Conservation (phyloP, 192 early-diverging fungal species). For the Linnemannia elongata region DNA sequence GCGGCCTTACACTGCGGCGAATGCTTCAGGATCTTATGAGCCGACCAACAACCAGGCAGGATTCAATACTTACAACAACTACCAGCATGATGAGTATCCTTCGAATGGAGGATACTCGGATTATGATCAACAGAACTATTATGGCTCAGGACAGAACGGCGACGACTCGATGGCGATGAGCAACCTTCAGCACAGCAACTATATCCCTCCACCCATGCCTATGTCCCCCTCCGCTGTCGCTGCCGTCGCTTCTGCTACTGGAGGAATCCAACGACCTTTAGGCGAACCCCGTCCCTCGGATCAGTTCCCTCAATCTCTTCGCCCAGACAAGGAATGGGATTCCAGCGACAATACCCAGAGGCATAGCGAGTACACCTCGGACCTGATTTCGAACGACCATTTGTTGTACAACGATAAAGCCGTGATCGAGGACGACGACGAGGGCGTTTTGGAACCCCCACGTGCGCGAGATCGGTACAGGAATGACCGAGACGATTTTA, state of each 20-base stretch:
- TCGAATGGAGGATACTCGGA: not conserved
- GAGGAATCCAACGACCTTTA: not conserved
- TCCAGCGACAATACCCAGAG: not conserved
- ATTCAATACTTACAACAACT: constrained; percentile 38
- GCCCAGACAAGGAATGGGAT: constrained; percentile 29
- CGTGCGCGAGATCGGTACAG: constrained; percentile 32
- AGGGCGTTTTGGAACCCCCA: constrained; percentile 34
- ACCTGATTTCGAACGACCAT: constrained; percentile 31
- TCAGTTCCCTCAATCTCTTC: constrained; percentile 31
- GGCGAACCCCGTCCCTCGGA: constrained; percentile 36
- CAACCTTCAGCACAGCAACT: constrained; percentile 36
- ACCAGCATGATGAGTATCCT: constrained; percentile 37
- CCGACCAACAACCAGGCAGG: constrained; percentile 13
- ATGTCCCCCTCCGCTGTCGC: constrained; percentile 44
- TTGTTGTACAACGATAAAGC: constrained; percentile 45
- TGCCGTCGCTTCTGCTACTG: constrained; percentile 12
- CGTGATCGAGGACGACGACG: constrained; percentile 38
- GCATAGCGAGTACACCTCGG: constrained; percentile 28
- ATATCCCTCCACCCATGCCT: constrained; percentile 43
- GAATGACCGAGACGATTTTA: constrained; percentile 41
- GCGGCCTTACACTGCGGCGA: constrained; percentile 36
- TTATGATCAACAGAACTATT: constrained; percentile 21
- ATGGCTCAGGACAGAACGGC: constrained; percentile 43
- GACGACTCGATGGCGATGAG: constrained; percentile 38
- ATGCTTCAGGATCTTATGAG: constrained; percentile 3